Evolutionary conservation across 257 asterid genomes (phyloP), one percentile per base, ranked within the genome.

Genomic region (Nyctanthes arbortristis): DNA sequence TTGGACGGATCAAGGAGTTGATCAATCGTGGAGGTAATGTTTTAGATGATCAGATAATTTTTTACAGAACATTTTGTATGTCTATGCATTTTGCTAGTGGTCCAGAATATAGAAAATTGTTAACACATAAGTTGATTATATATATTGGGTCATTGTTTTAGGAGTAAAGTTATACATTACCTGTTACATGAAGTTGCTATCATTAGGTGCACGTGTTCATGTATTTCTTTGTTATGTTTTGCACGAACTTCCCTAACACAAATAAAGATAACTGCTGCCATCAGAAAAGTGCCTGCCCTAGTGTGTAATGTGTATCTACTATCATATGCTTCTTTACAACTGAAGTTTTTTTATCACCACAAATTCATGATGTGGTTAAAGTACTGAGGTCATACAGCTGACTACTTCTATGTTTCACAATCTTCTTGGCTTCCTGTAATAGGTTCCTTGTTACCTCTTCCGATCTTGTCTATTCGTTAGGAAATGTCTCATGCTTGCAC

Each of bases 11-110:
- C 71, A 92, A 92, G 78, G 97, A 92, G 78, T 56, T 92, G 77
- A 88, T 92, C 83, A 89, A 92, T 39, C 96, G 98, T 31, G 98
- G 98, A 89, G 98, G 97, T 91, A 91, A 72, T 24, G 12, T 47
- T 73, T 52, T 22, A 3, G 24, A 13, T 36, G 16, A n/a, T 69
- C 29, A 1, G n/a, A n/a, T n/a, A n/a, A n/a, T 61, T 8, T n/a
- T 61, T 10, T 61, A 7, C 22, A n/a, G 11, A 13, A 4, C 7
- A 13, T 12, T 61, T 31, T 18, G 68, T 16, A 5, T 35, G 13
- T 28, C 31, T 43, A 43, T 43, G 24, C n/a, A 43, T 43, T 16
- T 43, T 43, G 7, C 54, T 14, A 5, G 54, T 1, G 24, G 9
- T 43, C 24, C 54, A 43, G 24, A 14, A 8, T n/a, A 10, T 43